Percentiles rank a stretch among this genome's conserved stretches.
These are phyloP conservation scores for Acorus calamus DNA, from an alignment of 106 monocot genomes.

Conservation along the genomic window DNA sequence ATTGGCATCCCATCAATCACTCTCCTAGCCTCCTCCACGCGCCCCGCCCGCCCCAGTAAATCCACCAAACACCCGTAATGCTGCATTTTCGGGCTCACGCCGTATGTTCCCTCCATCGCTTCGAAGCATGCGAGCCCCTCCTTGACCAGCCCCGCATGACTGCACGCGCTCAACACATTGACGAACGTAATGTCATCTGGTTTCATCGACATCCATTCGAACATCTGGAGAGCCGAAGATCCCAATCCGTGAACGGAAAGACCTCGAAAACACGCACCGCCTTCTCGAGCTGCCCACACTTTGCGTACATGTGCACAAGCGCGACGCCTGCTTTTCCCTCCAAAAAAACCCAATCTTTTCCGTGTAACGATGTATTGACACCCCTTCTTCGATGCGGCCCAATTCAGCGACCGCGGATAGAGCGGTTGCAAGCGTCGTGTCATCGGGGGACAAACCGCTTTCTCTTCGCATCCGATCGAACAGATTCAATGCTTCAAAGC, in stretches of 20 bases:
- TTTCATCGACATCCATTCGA: constrained; percentile 25
- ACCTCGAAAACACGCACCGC: constrained; percentile 43
- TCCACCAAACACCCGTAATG: constrained; percentile 73
- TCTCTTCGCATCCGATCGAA: constrained; percentile 22
- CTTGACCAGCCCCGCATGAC: constrained; percentile 47
- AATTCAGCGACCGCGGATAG: constrained; percentile 39
- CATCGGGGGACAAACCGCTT: constrained; percentile 21
- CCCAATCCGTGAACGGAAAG: constrained; percentile 44
- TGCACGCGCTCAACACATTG: constrained; percentile 46
- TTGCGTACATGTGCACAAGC: constrained; percentile 64
- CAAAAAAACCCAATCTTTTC: constrained; percentile 17
- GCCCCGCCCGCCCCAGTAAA: constrained; percentile 40
- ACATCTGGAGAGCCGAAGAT: constrained; percentile 25
- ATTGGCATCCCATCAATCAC: constrained; percentile 41
- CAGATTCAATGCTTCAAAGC: constrained; percentile 23
- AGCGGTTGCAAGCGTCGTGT: constrained; percentile 21
- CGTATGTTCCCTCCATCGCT: constrained; percentile 24
- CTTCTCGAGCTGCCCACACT: constrained; percentile 35
- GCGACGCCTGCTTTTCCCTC: constrained; percentile 33
- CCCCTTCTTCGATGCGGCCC: constrained; percentile 23
- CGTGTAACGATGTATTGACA: constrained; percentile 29
- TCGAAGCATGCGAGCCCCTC: constrained; percentile 38
- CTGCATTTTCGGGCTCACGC: constrained; percentile 33
- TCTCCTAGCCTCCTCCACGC: constrained; percentile 39
- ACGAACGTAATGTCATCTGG: constrained; percentile 63